Conservation (phyloP, 257 asterid species). For the Voacanga thouarsii region DNA sequence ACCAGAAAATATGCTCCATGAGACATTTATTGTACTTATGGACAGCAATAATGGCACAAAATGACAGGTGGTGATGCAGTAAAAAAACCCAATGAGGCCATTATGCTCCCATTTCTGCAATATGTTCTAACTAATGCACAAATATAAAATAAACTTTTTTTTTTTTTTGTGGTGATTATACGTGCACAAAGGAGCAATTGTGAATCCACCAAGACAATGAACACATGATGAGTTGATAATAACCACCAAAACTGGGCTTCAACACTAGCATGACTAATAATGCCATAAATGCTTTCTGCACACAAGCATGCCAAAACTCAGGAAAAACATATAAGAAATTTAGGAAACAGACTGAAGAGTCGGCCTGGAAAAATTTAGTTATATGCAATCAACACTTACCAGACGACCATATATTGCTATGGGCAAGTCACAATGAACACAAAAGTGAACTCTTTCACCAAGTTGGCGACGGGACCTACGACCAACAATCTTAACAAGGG, state of each 20-base stretch:
- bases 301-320: not conserved
- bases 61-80: not conserved
- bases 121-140: not conserved
- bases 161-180: not conserved
- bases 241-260: not conserved
- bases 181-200: not conserved
- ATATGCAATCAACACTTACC: conserved; percentile 37
- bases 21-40: not conserved
- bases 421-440: conserved; percentile 86
- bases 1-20: not conserved
- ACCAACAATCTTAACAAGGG: conserved; percentile 66
- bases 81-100: not conserved
- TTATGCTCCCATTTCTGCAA: not conserved
- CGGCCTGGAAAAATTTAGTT: not conserved
- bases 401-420: conserved; percentile 93
- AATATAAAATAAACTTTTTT: not conserved
- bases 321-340: not conserved
- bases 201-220: not conserved
- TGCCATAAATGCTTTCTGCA: not conserved
- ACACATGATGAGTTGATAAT: not conserved
- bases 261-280: not conserved
- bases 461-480: conserved; percentile 94
- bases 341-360: not conserved
- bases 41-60: not conserved
- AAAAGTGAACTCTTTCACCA: conserved; percentile 92